Conservation (phyloP, 2,329 filamentous ascomycete species). For the Botrytis hyacinthi region DNA sequence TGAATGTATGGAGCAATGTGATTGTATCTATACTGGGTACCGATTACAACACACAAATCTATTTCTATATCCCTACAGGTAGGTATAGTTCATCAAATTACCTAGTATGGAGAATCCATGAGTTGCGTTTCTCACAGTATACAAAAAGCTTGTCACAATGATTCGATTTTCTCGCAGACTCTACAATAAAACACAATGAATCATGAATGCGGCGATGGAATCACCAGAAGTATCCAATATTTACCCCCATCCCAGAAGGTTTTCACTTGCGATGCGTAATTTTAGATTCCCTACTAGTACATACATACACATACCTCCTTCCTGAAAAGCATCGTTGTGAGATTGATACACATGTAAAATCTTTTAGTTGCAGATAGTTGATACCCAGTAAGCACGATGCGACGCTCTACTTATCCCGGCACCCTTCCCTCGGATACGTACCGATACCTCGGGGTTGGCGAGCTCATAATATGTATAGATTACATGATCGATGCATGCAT, state of each 20-base stretch:
- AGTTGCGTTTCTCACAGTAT: not conserved
- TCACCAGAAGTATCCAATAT: not conserved
- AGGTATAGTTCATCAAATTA: not conserved
- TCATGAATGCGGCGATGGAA: not conserved
- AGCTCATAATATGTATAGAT: not conserved
- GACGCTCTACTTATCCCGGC: slow-evolving; percentile 1
- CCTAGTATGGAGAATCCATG: too few species aligned
- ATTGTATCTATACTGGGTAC: not conserved
- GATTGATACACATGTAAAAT: not conserved
- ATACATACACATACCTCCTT: not conserved
- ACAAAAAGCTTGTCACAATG: not conserved
- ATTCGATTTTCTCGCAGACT: not conserved
- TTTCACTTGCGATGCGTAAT: not conserved
- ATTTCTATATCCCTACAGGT: not conserved
- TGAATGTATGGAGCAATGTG: not conserved
- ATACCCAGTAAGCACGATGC: slow-evolving; percentile 8
- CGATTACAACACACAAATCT: not conserved
- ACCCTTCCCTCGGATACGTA: slow-evolving; percentile 18
- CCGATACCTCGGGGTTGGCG: slow-evolving; percentile 18
- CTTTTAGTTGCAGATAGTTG: not conserved
- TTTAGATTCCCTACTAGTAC: not conserved
- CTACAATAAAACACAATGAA: not conserved
- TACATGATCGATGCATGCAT: slow-evolving; percentile 19
- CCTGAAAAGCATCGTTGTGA: not conserved
- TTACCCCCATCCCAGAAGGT: not conserved